phyloP scores from a whole-genome alignment of 2,329 filamentous ascomycete genomes.

The Aureobasidium sp. region DNA sequence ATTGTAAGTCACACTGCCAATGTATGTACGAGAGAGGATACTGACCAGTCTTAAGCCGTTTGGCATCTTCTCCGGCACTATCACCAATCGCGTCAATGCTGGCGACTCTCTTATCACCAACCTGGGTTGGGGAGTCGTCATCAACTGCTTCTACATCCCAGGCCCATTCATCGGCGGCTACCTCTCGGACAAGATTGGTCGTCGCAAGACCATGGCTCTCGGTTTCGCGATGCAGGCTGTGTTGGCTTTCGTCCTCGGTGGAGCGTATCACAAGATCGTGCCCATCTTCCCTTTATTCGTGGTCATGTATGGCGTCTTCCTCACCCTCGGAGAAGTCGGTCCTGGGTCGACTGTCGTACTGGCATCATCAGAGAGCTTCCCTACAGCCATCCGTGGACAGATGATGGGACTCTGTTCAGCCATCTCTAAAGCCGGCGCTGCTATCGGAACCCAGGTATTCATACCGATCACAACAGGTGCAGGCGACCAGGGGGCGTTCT shows the following conservation, averaged over 20 bases:
- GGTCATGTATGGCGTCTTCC: constrained; percentile 60
- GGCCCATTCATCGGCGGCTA: constrained; percentile 57
- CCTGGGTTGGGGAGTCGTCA: constrained; percentile 88
- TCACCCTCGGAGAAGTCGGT: constrained; percentile 55
- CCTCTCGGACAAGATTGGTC: constrained; percentile 54
- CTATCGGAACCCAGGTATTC: constrained; percentile 53
- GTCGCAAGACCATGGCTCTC: constrained; percentile 57
- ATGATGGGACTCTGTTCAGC: constrained; percentile 59
- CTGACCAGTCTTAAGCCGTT: constrained; percentile 50
- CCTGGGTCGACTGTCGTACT: constrained; percentile 59
- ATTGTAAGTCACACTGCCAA: constrained; percentile 58
- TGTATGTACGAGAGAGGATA: background rate
- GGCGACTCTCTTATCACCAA: constrained; percentile 71
- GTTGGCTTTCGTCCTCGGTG: constrained; percentile 59
- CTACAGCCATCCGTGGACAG: constrained; percentile 57
- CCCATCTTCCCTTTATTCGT: constrained; percentile 54
- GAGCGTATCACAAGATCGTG: constrained; percentile 54
- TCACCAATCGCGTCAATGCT: constrained; percentile 66
- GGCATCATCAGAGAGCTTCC: constrained; percentile 57
- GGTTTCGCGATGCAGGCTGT: constrained; percentile 55
- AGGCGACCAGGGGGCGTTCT: constrained; percentile 87
- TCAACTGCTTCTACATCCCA: constrained; percentile 82
- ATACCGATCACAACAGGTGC: constrained; percentile 55
- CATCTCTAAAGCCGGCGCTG: constrained; percentile 58
- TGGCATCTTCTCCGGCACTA: constrained; percentile 82